phyloP scores from a whole-genome alignment of 2,329 filamentous ascomycete genomes.

The Cladophialophora immunda region DNA sequence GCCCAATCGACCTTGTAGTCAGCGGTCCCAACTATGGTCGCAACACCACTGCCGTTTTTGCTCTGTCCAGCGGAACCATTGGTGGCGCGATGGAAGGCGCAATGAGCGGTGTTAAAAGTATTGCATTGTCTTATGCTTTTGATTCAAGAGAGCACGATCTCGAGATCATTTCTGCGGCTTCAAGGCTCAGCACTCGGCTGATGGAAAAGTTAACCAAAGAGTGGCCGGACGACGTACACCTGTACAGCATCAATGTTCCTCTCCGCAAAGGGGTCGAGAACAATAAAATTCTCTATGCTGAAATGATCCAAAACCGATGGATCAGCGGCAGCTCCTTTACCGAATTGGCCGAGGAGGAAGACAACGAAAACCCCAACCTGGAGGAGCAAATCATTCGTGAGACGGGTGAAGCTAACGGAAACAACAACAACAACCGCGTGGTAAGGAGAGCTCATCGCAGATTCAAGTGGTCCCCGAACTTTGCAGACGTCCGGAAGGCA shows the following conservation, averaged over 20 bases:
- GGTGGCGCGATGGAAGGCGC: conserved; percentile 81
- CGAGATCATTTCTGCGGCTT: conserved; percentile 79
- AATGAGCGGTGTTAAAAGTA: conserved; percentile 72
- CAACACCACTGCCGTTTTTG: conserved; percentile 82
- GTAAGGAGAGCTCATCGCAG: conserved; percentile 75
- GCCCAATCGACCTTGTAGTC: conserved; percentile 78
- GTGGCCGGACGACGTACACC: conserved; percentile 76
- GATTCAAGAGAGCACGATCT: conserved; percentile 85
- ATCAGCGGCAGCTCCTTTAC: conserved; percentile 83
- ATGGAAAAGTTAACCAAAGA: conserved; percentile 80
- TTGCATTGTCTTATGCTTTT: conserved; percentile 91
- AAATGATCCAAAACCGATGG: conserved; percentile 93
- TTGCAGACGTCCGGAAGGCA: conserved; percentile 85
- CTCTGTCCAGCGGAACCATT: conserved; percentile 78
- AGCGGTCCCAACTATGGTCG: conserved; percentile 84
- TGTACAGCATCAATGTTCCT: conserved; percentile 94
- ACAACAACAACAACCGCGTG: conserved; percentile 32
- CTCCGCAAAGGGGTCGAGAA: conserved; percentile 77
- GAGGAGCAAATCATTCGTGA: conserved; percentile 79
- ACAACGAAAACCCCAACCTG: conserved; percentile 66
- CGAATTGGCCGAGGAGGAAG: conserved; percentile 72
- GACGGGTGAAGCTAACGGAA: conserved; percentile 59
- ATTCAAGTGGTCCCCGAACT: conserved; percentile 93
- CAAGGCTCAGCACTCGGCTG: conserved; percentile 75
- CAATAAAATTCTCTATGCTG: conserved; percentile 80